phyloP scores from a whole-genome alignment of 805 yeast species.

The Kodamaea hsintzibuensis region DNA sequence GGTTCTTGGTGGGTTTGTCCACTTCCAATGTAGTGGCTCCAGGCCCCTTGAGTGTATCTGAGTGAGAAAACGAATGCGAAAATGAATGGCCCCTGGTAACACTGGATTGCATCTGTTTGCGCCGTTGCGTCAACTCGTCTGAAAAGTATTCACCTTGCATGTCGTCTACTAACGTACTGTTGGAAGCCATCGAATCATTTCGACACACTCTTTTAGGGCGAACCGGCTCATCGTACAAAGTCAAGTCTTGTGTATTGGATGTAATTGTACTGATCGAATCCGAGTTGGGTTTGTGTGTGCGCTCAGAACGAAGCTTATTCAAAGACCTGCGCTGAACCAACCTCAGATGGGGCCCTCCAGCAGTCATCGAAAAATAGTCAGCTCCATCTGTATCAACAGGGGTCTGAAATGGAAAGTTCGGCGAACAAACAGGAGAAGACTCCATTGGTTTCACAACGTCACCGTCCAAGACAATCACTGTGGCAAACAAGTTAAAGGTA shows the following conservation, averaged over 20 bases:
- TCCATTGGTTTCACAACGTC: neutral
- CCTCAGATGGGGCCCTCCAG: neutral
- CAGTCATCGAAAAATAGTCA: conserved; percentile 7
- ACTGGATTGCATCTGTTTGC: conserved; percentile 4
- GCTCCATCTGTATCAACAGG: conserved; percentile 1
- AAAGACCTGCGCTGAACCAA: neutral
- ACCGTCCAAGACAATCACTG: neutral
- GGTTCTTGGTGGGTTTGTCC: neutral
- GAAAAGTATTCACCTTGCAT: conserved; percentile 1
- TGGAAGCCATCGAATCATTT: conserved; percentile 23
- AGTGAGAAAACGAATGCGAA: conserved; percentile 4
- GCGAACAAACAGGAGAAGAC: conserved; percentile 9
- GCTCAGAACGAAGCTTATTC: neutral
- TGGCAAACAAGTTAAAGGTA: neutral
- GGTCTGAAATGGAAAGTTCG: conserved; percentile 7
- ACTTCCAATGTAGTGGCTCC: neutral
- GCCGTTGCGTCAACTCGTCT: conserved; percentile 1
- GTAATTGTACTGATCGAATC: conserved; percentile 31
- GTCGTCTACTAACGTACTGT: conserved; percentile 36
- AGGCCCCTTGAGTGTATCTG: conserved; percentile 1
- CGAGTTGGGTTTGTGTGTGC: conserved; percentile 11
- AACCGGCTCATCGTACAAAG: conserved; percentile 16
- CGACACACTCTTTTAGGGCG: conserved; percentile 11
- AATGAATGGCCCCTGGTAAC: conserved; percentile 3
- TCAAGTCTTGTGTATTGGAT: conserved; percentile 27